These are phyloP conservation scores for Paragyromitra xinjiangensis DNA, from an alignment of 495 filamentous ascomycete species.

Conservation along the genomic window DNA sequence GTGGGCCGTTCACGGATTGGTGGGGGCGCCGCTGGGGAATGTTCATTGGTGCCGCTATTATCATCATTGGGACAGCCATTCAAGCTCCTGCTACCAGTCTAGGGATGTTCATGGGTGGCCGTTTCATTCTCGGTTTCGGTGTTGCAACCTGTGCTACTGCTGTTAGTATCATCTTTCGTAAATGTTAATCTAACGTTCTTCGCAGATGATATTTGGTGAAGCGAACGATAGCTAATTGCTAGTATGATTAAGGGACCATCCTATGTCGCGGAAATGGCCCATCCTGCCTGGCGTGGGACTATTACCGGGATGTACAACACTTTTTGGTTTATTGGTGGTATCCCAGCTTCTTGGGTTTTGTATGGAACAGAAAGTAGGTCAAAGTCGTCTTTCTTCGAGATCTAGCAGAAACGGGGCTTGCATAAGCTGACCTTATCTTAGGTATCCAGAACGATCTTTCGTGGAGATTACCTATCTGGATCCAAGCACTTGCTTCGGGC, in stretches of 20 bases:
- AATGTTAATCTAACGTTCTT: slow-evolving; percentile 14
- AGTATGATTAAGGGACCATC: slow-evolving; percentile 68
- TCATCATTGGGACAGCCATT: slow-evolving; percentile 65
- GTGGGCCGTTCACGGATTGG: slow-evolving; percentile 61
- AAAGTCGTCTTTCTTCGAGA: slow-evolving; percentile 63
- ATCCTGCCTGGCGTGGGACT: slow-evolving; percentile 75
- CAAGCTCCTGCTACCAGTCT: slow-evolving; percentile 63
- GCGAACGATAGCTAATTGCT: slow-evolving; percentile 52
- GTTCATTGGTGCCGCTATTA: slow-evolving; percentile 64
- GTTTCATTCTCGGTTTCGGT: slow-evolving; percentile 79
- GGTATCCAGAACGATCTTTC: slow-evolving; percentile 56
- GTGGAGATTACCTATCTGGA: slow-evolving; percentile 69
- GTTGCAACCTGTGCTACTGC: slow-evolving; percentile 73
- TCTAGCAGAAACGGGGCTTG: slow-evolving; percentile 44
- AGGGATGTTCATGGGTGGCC: slow-evolving; percentile 73
- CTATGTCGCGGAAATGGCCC: slow-evolving; percentile 78
- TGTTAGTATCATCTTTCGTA: not conserved
- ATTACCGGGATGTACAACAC: slow-evolving; percentile 70
- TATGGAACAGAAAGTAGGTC: slow-evolving; percentile 61
- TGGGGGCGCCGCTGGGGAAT: slow-evolving; percentile 66
- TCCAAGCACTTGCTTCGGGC: slow-evolving; percentile 65
- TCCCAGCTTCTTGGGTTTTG: slow-evolving; percentile 61
- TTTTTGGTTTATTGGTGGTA: slow-evolving; percentile 62
- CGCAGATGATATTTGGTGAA: slow-evolving; percentile 8
- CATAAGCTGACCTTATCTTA: slow-evolving; percentile 42